phyloP scores from a whole-genome alignment of 2,329 filamentous ascomycete species.

The Aureobasidium sp. region DNA sequence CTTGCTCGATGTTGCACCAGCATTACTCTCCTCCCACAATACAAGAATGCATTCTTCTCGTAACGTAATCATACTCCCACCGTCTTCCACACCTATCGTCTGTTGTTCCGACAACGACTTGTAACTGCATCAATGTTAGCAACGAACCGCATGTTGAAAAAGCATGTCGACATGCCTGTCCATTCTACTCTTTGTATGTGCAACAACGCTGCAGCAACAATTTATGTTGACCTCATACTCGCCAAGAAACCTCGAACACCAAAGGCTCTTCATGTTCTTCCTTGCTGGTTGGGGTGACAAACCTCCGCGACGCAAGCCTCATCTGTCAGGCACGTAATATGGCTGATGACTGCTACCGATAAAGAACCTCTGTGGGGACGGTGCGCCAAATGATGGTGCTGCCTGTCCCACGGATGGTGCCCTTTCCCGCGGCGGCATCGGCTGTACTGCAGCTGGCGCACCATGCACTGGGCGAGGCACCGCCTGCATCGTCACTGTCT shows the following conservation, averaged over 20 bases:
- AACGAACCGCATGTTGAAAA: not conserved
- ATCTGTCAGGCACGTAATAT: slow-evolving; percentile 4
- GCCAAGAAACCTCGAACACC: not conserved
- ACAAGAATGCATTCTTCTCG: not conserved
- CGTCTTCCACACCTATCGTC: not conserved
- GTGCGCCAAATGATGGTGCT: slow-evolving; percentile 7
- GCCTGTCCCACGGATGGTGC: slow-evolving; percentile 26
- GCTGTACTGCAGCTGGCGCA: slow-evolving; percentile 27
- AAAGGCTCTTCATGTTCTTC: not conserved
- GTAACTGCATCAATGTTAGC: not conserved
- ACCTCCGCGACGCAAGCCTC: not conserved
- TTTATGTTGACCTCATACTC: not conserved
- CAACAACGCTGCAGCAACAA: not conserved
- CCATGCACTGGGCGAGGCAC: slow-evolving; percentile 22
- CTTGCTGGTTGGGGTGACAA: not conserved
- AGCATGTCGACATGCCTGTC: not conserved
- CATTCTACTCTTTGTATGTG: not conserved
- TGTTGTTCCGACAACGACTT: not conserved
- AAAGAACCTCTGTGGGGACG: slow-evolving; percentile 9
- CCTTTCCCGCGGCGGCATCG: slow-evolving; percentile 25
- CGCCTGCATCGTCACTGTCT: not conserved
- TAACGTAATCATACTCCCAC: not conserved
- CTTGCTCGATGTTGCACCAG: not conserved
- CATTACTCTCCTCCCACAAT: not conserved
- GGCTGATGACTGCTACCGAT: not conserved